Evolutionary conservation across 2,329 filamentous ascomycete species (phyloP).

Genomic region (Claviceps sp.): DNA sequence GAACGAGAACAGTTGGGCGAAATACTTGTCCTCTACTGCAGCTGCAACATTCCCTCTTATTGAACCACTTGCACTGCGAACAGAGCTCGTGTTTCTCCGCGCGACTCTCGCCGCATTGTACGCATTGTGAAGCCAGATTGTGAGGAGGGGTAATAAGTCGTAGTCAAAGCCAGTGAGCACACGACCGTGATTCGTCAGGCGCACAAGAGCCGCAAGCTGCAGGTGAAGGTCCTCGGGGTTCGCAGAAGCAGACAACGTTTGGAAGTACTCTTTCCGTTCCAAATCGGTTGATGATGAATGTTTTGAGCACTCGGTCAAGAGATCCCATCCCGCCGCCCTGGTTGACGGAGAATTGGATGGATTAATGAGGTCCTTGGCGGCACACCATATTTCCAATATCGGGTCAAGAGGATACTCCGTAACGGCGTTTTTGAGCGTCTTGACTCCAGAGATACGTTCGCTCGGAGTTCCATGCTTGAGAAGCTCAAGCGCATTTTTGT

Average conservation of each 20-base stretch:
- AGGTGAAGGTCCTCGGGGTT: conserved; percentile 51
- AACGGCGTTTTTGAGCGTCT: conserved; percentile 41
- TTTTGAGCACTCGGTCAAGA: conserved; percentile 52
- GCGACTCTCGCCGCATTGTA: conserved; percentile 41
- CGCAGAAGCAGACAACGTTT: conserved; percentile 42
- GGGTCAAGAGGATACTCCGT: conserved; percentile 45
- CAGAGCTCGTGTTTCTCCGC: conserved; percentile 29
- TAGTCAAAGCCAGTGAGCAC: conserved; percentile 55
- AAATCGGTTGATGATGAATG: conserved; percentile 50
- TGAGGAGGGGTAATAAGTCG: conserved; percentile 49
- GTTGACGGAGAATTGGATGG: conserved; percentile 37
- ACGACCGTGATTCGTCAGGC: conserved; percentile 48
- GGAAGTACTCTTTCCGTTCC: conserved; percentile 53
- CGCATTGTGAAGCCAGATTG: conserved; percentile 42
- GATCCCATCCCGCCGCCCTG: conserved; percentile 49
- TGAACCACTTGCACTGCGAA: conserved; percentile 22
- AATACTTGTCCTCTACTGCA: conserved; percentile 44
- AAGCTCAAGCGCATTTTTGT: conserved; percentile 40
- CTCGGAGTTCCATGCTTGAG: conserved; percentile 37
- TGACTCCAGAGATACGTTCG: conserved; percentile 44
- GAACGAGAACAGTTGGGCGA: conserved; percentile 51
- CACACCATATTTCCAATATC: conserved; percentile 51
- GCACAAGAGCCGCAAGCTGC: conserved; percentile 49
- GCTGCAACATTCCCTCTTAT: conserved; percentile 23
- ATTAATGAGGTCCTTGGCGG: conserved; percentile 51